Evolutionary conservation across 2,329 filamentous ascomycete genomes (phyloP).

Genomic region (Calonectria pseudoreteaudii): DNA sequence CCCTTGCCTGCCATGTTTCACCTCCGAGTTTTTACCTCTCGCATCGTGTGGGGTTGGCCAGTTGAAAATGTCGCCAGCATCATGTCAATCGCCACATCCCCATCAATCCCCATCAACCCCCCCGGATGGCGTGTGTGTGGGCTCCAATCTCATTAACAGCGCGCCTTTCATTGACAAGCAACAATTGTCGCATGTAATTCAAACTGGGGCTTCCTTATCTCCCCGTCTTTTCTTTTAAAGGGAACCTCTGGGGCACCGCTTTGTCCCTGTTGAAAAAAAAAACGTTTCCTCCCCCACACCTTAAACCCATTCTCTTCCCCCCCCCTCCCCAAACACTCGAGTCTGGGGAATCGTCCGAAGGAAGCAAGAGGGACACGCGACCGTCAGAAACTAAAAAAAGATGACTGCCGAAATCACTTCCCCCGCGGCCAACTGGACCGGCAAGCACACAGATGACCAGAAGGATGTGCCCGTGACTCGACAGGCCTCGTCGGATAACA

Average conservation of each 20-base stretch:
- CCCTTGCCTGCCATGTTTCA: background rate
- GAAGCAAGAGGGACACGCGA: background rate
- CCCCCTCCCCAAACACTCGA: background rate
- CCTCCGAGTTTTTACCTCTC: slow-evolving; percentile 12
- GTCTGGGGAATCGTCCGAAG: background rate
- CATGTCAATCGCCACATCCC: slow-evolving; percentile 6
- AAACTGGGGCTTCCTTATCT: slow-evolving; percentile 1
- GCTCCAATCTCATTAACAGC: slow-evolving; percentile 11
- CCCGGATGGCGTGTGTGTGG: slow-evolving; percentile 12
- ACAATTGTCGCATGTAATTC: slow-evolving; percentile 5
- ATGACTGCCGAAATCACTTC: slow-evolving; percentile 15
- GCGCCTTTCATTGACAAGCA: slow-evolving; percentile 5
- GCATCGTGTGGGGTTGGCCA: slow-evolving; percentile 7
- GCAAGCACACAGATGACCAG: background rate
- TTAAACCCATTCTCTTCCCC: background rate
- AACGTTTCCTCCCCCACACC: slow-evolving; percentile 4
- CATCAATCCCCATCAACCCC: background rate
- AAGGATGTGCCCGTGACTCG: background rate
- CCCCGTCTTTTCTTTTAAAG: slow-evolving; percentile 3
- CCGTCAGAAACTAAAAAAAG: background rate
- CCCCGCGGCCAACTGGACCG: background rate
- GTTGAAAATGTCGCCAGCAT: background rate
- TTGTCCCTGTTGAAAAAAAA: background rate
- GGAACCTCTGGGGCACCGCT: background rate
- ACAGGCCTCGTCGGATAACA: background rate